Evolutionary conservation across 257 asterid species (phyloP).

Genomic region (Salvia miltiorrhiza): DNA sequence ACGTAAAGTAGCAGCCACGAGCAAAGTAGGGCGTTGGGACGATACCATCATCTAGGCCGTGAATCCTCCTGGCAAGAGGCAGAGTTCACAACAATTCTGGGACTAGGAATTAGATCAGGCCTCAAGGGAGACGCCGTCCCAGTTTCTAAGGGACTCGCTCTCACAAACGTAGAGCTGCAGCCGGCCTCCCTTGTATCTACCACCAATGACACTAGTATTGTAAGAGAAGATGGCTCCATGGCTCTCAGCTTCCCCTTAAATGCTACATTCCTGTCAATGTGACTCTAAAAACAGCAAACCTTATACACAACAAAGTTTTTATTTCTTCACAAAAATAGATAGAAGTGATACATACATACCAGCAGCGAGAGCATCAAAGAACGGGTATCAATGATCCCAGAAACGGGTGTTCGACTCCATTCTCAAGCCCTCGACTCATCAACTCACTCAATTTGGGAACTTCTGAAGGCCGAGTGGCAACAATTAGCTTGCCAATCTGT

Average conservation of each 20-base stretch:
- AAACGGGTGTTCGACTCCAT: constrained; percentile 75
- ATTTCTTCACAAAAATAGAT: background rate
- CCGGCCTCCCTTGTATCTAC: constrained; percentile 38
- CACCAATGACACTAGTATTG: constrained; percentile 66
- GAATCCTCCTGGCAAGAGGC: constrained; percentile 47
- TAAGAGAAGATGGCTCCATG: constrained; percentile 62
- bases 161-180: constrained; percentile 57
- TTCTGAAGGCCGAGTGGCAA: constrained; percentile 76
- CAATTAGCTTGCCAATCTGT: constrained; percentile 84
- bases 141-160: constrained; percentile 41
- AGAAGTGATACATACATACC: too few relatives aligned
- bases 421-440: constrained; percentile 54
- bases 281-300: constrained; percentile 32
- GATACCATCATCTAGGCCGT: constrained; percentile 33
- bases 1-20: constrained; percentile 84
- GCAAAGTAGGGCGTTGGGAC: constrained; percentile 63
- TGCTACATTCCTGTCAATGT: constrained; percentile 50
- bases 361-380: constrained; percentile 70
- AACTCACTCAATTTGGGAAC: constrained; percentile 53
- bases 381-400: constrained; percentile 75
- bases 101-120: constrained; percentile 67
- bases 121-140: constrained; percentile 36
- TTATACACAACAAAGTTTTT: background rate
- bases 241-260: constrained; percentile 93
- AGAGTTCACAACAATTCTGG: constrained; percentile 72